A percentile compares a stretch with the other conserved stretches of the same genome.
These are phyloP conservation scores for Exophiala dermatitidis DNA, from an alignment of 2,329 filamentous ascomycete genomes.

Conservation along the genomic window DNA sequence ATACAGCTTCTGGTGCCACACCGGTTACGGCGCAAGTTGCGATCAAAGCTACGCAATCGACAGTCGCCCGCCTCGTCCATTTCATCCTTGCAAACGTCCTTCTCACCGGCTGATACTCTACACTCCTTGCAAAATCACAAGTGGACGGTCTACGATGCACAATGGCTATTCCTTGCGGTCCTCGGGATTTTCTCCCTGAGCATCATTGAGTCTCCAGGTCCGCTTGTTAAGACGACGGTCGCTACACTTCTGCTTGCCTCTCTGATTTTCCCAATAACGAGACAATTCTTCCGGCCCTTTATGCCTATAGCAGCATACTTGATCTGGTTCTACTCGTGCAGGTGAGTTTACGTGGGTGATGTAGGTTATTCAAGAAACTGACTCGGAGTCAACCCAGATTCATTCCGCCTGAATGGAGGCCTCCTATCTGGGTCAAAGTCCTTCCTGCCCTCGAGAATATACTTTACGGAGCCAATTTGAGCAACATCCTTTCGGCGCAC, in stretches of 20 bases:
- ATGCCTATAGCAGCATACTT: constrained; percentile 80
- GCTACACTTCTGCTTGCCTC: constrained; percentile 61
- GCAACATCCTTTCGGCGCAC: constrained; percentile 89
- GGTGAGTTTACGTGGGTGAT: constrained; percentile 55
- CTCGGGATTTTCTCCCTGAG: constrained; percentile 75
- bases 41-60: constrained; percentile 61
- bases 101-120: constrained; percentile 71
- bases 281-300: constrained; percentile 86
- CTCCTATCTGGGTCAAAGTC: constrained; percentile 91
- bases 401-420: constrained; percentile 79
- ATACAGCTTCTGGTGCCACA: constrained; percentile 51
- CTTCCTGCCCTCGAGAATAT: constrained; percentile 93
- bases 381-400: constrained; percentile 51
- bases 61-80: constrained; percentile 65
- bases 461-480: constrained; percentile 88
- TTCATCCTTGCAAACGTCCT: constrained; percentile 70
- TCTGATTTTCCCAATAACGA: constrained; percentile 71
- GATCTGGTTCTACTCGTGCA: constrained; percentile 84
- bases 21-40: constrained; percentile 58
- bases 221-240: constrained; percentile 67
- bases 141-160: constrained; percentile 76
- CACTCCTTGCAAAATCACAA: constrained; percentile 66
- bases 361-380: constrained; percentile 2
- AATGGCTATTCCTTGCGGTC: constrained; percentile 69
- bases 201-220: constrained; percentile 71